A percentile compares a stretch with the other conserved stretches of the same genome.
phyloP scores from a whole-genome alignment of 495 filamentous ascomycete species.

The Physcia stellaris region DNA sequence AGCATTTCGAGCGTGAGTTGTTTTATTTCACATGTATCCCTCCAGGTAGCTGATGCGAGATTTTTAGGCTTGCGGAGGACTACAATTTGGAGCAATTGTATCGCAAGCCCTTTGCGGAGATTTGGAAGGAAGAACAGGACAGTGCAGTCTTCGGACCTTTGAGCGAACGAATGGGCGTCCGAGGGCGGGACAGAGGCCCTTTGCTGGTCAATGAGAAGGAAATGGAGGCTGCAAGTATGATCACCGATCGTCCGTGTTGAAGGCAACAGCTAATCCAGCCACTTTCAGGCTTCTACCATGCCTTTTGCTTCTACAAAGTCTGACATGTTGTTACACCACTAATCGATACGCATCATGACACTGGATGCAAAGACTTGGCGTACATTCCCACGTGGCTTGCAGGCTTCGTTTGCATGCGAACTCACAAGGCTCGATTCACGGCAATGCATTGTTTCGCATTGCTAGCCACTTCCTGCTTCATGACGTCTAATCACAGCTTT shows the following conservation, averaged over 20 bases:
- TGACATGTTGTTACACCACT: no score
- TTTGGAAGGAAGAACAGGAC: conserved; percentile 83
- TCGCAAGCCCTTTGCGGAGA: conserved; percentile 72
- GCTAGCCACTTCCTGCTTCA: no score
- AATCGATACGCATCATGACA: no score
- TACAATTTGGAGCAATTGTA: conserved; percentile 93
- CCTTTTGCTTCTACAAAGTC: conserved; percentile 90
- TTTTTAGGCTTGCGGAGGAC: conserved; percentile 74
- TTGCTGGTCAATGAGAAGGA: conserved; percentile 64
- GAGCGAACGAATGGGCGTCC: conserved; percentile 88
- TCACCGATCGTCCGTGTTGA: conserved; percentile 6
- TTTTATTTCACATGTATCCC: no score
- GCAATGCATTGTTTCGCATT: no score
- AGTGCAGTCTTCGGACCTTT: conserved; percentile 63
- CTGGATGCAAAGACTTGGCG: no score
- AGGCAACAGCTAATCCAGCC: no score
- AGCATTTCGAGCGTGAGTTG: conserved; percentile 64
- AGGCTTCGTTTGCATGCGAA: no score
- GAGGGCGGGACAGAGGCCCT: conserved; percentile 51
- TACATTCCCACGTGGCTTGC: no score
- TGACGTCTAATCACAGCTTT: no score
- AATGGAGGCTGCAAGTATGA: conserved; percentile 70
- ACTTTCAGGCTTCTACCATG: conserved; percentile 74
- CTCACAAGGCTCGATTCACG: no score
- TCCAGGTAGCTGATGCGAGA: neutral